Evolutionary conservation across 2,329 filamentous ascomycete species (phyloP), one percentile per base, ranked within the genome.

Genomic region (Alternaria brassicae): DNA sequence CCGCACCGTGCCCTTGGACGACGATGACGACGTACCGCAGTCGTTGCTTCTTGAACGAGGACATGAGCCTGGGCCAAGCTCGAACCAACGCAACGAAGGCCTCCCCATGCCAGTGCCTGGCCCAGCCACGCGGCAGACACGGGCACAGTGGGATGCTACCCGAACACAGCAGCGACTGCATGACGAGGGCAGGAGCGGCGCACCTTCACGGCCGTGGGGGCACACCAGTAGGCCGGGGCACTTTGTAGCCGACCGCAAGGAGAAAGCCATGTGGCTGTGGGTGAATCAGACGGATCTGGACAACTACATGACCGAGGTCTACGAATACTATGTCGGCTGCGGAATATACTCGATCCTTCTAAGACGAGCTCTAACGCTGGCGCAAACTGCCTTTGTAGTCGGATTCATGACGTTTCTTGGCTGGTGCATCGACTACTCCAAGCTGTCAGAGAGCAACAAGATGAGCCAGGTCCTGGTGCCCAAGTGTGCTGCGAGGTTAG

Each of bases 221-320:
- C 57, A 67, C 34, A 61, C 68, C 10, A 66, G 61, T 5, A 63
- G 72, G 47, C 60, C 67, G 2, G 69, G 70, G 4, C 69, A 72
- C 36, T 72, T 75, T 23, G 69, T 70, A 12, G 66, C 83, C 27
- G 85, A 87, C 69, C 86, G 88, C 1, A 88, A 88, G 76, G 90
- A 94, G 72, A 90, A 89, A 76, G 93, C 93, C 3, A 87, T 96
- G 81, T 97, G 92, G 89, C 86, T 91, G 78, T 97, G 93, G 91
- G 91, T 91, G 54, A 97, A 97, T 72, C 91, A 95, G 57, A 88
- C 91, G 36, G 95, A 96, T 72, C 82, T 97, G 53, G 93, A 97
- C 77, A 89, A 88, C 69, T 97, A 97, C 75, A 88, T 97, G 72
- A 86, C 87, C 55, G 90, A 90, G 62, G 91, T 96, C 3, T 97